Evolutionary conservation across 2,329 filamentous ascomycete species (phyloP).

Genomic region (Echinosphaeria canescens): DNA sequence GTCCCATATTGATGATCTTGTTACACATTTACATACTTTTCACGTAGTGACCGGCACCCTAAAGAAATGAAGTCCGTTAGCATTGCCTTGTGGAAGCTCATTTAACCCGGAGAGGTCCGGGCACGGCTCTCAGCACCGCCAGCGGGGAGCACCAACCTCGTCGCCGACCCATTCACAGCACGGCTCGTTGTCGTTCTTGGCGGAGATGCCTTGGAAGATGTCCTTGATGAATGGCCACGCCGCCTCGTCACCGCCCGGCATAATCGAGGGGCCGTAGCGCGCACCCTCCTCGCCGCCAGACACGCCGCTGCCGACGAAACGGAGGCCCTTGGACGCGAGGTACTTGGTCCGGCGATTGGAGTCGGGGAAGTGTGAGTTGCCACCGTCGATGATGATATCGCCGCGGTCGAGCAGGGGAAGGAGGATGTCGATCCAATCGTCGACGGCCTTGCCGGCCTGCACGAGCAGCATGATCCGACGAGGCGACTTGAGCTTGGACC

Average conservation of each 20-base stretch:
- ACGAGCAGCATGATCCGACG: constrained; percentile 97
- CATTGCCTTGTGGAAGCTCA: too few species aligned
- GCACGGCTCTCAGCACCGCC: too few species aligned
- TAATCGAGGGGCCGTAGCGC: constrained; percentile 88
- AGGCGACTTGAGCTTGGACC: constrained; percentile 92
- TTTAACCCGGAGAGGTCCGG: too few species aligned
- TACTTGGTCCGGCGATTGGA: constrained; percentile 94
- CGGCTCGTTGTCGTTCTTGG: constrained; percentile 91
- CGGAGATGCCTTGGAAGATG: constrained; percentile 92
- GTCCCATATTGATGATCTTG: too few species aligned
- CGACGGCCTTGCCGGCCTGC: constrained; percentile 93
- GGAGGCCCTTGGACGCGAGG: constrained; percentile 68
- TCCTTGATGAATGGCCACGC: constrained; percentile 98
- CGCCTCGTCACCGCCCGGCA: constrained; percentile 97
- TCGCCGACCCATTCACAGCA: constrained; percentile 99
- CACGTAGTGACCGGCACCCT: constrained; percentile 99
- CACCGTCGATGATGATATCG: constrained; percentile 98
- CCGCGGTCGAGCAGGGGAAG: constrained; percentile 64
- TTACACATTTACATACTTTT: too few species aligned
- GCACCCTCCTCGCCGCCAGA: constrained; percentile 99
- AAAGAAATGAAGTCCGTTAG: too few species aligned
- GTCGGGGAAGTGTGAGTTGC: constrained; percentile 98
- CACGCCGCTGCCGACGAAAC: constrained; percentile 92
- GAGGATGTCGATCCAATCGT: constrained; percentile 96
- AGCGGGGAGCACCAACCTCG: too few species aligned